phyloP scores from a whole-genome alignment of 2,329 filamentous ascomycete species.

The Pestalotiopsis sp. region DNA sequence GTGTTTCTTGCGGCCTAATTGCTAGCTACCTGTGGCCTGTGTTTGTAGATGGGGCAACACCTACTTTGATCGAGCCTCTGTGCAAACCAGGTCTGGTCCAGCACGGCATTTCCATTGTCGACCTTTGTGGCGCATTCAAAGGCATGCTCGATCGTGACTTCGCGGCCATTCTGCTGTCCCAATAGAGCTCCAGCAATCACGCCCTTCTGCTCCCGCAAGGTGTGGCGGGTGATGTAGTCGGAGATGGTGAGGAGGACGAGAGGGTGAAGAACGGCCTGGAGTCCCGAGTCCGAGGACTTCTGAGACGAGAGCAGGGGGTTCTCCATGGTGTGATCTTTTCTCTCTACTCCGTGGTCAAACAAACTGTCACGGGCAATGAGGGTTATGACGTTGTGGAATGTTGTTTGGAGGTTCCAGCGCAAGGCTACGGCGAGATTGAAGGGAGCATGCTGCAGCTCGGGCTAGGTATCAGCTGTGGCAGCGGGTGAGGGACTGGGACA shows the following conservation, averaged over 20 bases:
- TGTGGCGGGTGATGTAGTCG: constrained; percentile 93
- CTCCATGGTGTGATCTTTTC: constrained; percentile 46
- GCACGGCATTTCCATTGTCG: constrained; percentile 58
- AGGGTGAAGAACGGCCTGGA: constrained; percentile 85
- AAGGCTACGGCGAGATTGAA: neutral
- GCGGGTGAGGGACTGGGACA: neutral
- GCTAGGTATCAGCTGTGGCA: neutral
- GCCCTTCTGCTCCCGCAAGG: constrained; percentile 72
- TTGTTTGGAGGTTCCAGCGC: neutral
- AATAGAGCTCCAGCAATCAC: constrained; percentile 87
- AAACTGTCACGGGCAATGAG: neutral
- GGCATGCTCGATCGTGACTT: constrained; percentile 89
- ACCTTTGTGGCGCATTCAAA: constrained; percentile 75
- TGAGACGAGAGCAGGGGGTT: constrained; percentile 68
- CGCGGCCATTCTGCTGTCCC: constrained; percentile 86
- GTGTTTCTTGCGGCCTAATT: neutral
- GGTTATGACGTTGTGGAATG: neutral
- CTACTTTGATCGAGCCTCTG: constrained; percentile 83
- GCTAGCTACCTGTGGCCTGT: neutral
- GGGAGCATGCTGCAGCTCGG: neutral
- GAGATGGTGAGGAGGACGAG: constrained; percentile 95
- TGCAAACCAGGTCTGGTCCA: constrained; percentile 75
- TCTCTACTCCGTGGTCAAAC: neutral
- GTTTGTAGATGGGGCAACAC: constrained; percentile 34
- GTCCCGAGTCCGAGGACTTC: constrained; percentile 71